Evolutionary conservation across 352 stramenopile genomes (phyloP).

Genomic region (Achlya hypogyna): DNA sequence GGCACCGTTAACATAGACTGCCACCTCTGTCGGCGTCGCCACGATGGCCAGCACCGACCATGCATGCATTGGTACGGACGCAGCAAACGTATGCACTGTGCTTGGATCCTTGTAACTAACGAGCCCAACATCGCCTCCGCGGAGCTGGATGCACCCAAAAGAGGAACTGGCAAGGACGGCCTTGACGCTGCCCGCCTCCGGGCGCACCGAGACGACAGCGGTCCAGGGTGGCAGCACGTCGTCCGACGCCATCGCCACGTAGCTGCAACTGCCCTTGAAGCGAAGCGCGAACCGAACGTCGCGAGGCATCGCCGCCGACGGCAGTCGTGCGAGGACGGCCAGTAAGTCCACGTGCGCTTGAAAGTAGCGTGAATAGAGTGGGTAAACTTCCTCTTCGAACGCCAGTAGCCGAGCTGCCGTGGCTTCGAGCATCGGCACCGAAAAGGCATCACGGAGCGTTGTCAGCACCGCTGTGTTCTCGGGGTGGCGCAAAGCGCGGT

Average conservation of each 20-base stretch:
- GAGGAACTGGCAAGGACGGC: constrained; percentile 5
- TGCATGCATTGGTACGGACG: not conserved
- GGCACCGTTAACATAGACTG: constrained; percentile 10
- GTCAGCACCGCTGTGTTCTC: not conserved
- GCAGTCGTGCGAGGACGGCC: not conserved
- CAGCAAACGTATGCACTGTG: not conserved
- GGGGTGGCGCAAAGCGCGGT: not conserved
- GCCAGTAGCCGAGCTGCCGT: not conserved
- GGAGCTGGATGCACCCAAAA: not conserved
- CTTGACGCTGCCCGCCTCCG: not conserved
- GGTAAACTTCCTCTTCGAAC: constrained; percentile 13
- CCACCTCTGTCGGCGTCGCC: not conserved
- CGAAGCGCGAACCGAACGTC: not conserved
- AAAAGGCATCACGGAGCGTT: not conserved
- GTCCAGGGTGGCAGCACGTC: constrained; percentile 13
- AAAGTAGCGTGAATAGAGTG: constrained; percentile 12
- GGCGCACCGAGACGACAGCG: not conserved
- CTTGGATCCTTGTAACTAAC: not conserved
- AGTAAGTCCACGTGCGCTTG: constrained; percentile 16
- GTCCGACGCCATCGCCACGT: not conserved
- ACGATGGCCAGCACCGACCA: constrained; percentile 8
- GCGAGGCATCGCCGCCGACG: not conserved
- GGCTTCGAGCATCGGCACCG: not conserved
- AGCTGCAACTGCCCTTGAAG: constrained; percentile 9
- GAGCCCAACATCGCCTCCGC: not conserved